Conservation (phyloP, 805 yeast genomes). For the Zygoascus biomembranicola region DNA sequence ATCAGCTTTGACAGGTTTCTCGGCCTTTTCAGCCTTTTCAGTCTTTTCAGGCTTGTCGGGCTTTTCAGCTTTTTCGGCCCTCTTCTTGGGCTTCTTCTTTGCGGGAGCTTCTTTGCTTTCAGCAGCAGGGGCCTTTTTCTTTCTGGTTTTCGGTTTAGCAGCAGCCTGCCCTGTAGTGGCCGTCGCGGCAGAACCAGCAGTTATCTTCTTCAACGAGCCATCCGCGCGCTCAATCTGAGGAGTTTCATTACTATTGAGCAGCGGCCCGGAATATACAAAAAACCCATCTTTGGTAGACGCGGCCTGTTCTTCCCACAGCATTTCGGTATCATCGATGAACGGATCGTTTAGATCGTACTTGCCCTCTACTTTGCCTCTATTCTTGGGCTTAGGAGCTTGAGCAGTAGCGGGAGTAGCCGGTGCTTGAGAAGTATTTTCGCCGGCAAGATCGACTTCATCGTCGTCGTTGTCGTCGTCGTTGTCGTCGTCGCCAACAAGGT, state of each 20-base stretch:
- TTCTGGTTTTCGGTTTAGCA: conserved; percentile 7
- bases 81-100: conserved; percentile 1
- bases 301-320: conserved; percentile 87
- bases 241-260: conserved; percentile 36
- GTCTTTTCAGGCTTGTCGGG: neutral
- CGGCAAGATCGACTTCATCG: conserved; percentile 20
- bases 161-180: conserved; percentile 3
- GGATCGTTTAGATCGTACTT: conserved; percentile 92
- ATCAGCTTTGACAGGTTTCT: neutral
- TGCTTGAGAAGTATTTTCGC: conserved; percentile 7
- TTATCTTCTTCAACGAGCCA: conserved; percentile 31
- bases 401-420: conserved; percentile 2
- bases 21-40: neutral
- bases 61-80: conserved; percentile 2
- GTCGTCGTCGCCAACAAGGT: conserved; percentile 41
- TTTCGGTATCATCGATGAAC: conserved; percentile 90
- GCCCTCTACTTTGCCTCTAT: conserved; percentile 68
- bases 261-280: conserved; percentile 89
- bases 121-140: conserved; percentile 7
- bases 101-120: conserved; percentile 5
- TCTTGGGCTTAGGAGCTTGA: conserved; percentile 33
- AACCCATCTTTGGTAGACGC: conserved; percentile 92
- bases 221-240: conserved; percentile 40
- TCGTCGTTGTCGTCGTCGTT: conserved; percentile 36
- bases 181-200: conserved; percentile 4